Conservation (phyloP, 441 rosid genomes). For the Sinapis alba region DNA sequence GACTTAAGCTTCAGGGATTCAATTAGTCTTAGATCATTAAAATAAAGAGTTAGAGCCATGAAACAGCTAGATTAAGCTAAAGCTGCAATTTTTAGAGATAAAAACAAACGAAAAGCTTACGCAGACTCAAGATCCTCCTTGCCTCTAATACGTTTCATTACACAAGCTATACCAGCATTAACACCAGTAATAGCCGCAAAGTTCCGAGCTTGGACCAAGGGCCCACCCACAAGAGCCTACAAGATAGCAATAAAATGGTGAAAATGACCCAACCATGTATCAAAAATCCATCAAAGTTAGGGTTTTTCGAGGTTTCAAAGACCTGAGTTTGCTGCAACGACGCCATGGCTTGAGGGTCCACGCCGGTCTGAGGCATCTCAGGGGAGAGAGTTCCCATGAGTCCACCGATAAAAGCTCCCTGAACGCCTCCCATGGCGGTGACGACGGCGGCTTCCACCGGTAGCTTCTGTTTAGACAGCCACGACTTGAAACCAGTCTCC, state of each 20-base stretch:
- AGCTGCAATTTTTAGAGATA: background rate
- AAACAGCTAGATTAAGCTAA: background rate
- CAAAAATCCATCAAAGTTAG: constrained; percentile 13
- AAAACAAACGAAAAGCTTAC: constrained; percentile 40
- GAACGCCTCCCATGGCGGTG: constrained; percentile 66
- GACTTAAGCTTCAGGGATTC: background rate
- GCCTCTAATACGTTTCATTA: constrained; percentile 90
- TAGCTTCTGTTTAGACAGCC: constrained; percentile 81
- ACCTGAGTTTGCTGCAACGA: constrained; percentile 94
- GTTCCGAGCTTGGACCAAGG: constrained; percentile 91
- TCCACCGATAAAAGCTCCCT: constrained; percentile 91
- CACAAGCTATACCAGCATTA: constrained; percentile 84
- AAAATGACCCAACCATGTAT: background rate
- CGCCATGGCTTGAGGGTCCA: constrained; percentile 79
- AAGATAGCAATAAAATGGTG: background rate
- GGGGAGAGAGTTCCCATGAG: constrained; percentile 76
- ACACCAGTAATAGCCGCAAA: constrained; percentile 94
- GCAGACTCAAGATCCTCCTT: constrained; percentile 94
- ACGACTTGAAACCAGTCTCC: constrained; percentile 66
- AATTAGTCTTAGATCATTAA: background rate
- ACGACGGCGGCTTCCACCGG: constrained; percentile 83
- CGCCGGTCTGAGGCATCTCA: constrained; percentile 54
- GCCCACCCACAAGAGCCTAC: constrained; percentile 91
- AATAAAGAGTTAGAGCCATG: background rate
- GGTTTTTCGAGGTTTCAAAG: constrained; percentile 13